Evolutionary conservation across 2,329 filamentous ascomycete species (phyloP).

Genomic region (Sarocladium kiliense): DNA sequence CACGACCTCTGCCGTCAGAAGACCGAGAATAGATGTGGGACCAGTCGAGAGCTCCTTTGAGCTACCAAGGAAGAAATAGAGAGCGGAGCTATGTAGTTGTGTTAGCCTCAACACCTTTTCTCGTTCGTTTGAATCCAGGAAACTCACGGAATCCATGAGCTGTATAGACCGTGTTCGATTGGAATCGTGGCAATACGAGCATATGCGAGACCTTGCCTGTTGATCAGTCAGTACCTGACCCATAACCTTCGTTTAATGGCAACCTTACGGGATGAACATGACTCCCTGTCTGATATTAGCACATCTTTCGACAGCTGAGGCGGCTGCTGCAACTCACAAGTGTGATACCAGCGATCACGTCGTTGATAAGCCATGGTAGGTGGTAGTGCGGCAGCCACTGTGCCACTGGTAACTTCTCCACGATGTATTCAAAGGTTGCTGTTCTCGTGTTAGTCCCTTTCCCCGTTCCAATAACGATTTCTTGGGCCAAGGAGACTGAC

Average conservation of each 20-base stretch:
- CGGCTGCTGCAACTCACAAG: too few relatives aligned
- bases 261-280: constrained; percentile 46
- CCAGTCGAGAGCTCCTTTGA: constrained; percentile 60
- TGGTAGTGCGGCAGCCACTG: constrained; percentile 60
- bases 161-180: constrained; percentile 55
- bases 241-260: too few relatives aligned
- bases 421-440: constrained; percentile 47
- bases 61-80: constrained; percentile 57
- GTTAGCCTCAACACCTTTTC: too few relatives aligned
- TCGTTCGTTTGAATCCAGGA: too few relatives aligned
- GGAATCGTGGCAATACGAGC: constrained; percentile 58
- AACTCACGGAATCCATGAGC: constrained; percentile 47
- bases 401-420: constrained; percentile 57
- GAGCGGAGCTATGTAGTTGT: constrained; percentile 25
- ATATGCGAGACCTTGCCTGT: constrained; percentile 50
- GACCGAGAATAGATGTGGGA: constrained; percentile 59
- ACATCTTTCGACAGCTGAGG: too few relatives aligned
- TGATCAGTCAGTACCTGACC: background rate
- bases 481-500: background rate
- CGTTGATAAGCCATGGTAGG: constrained; percentile 55
- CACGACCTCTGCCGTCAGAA: constrained; percentile 58
- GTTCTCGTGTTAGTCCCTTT: constrained; percentile 14
- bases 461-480: background rate
- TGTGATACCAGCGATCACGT: constrained; percentile 57
- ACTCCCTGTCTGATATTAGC: constrained; percentile 30